Conservation (phyloP, 441 rosid species). For the Flueggea neowawraea region DNA sequence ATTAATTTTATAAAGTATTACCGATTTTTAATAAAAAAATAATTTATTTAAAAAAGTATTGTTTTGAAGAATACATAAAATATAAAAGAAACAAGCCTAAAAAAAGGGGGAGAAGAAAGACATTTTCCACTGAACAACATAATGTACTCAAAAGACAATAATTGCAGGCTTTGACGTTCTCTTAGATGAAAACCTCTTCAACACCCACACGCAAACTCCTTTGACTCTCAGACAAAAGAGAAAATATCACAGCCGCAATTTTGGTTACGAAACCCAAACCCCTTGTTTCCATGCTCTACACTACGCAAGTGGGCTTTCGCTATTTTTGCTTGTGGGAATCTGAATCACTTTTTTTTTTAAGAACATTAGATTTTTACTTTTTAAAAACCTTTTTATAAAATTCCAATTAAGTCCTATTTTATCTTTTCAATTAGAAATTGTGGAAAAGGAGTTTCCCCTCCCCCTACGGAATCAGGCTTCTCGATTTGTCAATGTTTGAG, state of each 20-base stretch:
- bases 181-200: neutral
- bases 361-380: no score
- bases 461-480: constrained; percentile 44
- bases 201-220: constrained; percentile 90
- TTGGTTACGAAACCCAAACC: constrained; percentile 36
- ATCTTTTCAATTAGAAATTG: neutral
- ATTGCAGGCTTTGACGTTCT: neutral
- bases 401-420: no score
- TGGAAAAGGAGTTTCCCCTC: constrained; percentile 35
- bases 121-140: constrained; percentile 29
- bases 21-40: no score
- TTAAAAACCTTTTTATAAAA: no score
- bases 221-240: constrained; percentile 42
- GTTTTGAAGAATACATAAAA: no score
- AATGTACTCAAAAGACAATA: neutral
- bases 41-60: no score
- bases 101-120: constrained; percentile 9
- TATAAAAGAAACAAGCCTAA: no score
- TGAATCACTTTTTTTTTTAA: no score
- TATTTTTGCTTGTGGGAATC: constrained; percentile 33
- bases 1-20: no score
- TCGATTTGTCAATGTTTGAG: constrained; percentile 53
- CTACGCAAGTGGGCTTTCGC: constrained; percentile 23
- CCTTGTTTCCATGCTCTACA: constrained; percentile 4
- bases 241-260: constrained; percentile 51